Evolutionary conservation across 2,329 filamentous ascomycete species (phyloP).

Genomic region (Colletotrichum sp.): DNA sequence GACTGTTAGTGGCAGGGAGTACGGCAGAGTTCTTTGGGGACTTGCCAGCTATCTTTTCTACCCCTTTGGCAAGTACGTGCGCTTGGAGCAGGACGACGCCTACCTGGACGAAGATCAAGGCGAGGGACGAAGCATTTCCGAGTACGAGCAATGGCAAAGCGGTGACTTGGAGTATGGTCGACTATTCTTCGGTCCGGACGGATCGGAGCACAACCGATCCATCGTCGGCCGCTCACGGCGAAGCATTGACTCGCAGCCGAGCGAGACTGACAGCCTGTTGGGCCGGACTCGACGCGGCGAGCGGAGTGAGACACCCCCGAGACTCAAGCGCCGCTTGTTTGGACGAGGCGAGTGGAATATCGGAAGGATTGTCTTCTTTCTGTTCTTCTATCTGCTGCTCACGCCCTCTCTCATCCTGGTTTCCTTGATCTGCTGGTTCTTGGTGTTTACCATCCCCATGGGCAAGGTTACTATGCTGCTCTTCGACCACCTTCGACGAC

Average conservation of each 20-base stretch:
- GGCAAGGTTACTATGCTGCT: constrained; percentile 91
- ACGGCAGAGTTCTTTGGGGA: constrained; percentile 84
- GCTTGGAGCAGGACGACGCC: constrained; percentile 89
- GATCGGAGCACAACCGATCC: constrained; percentile 74
- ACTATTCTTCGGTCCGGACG: constrained; percentile 92
- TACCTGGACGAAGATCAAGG: constrained; percentile 95
- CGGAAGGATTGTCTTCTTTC: constrained; percentile 92
- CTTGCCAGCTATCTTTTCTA: constrained; percentile 89
- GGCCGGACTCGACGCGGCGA: constrained; percentile 64
- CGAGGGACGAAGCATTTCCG: constrained; percentile 94
- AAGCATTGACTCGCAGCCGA: constrained; percentile 83
- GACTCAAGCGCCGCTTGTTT: constrained; percentile 83
- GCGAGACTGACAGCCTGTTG: constrained; percentile 89
- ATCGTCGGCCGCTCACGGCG: constrained; percentile 85
- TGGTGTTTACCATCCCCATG: constrained; percentile 99
- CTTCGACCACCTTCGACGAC: constrained; percentile 88
- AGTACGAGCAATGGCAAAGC: constrained; percentile 99
- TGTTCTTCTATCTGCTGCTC: constrained; percentile 94
- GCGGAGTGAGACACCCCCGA: constrained; percentile 39
- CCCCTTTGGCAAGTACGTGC: constrained; percentile 95
- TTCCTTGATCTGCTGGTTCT: constrained; percentile 89
- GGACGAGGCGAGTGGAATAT: constrained; percentile 95
- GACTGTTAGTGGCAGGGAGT: constrained; percentile 80
- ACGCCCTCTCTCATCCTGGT: constrained; percentile 86
- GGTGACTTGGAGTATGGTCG: constrained; percentile 95